Percentiles rank a stretch among this genome's conserved stretches.
phyloP scores from a whole-genome alignment of 768 basidiomycete species.

The Amanita muscaria region DNA sequence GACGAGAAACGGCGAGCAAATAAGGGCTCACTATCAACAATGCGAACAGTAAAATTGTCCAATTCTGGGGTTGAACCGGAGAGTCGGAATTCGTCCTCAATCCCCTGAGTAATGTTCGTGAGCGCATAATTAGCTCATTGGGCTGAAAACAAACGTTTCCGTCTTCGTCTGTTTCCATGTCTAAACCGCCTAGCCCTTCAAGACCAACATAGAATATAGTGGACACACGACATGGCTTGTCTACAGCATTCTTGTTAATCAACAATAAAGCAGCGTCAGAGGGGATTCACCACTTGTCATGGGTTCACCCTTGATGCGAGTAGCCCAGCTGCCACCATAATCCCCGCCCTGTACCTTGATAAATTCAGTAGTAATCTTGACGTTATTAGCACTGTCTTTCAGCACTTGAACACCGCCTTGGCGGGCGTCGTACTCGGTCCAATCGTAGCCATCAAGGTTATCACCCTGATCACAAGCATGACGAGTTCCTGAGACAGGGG shows the following conservation, averaged over 20 bases:
- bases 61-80: constrained; percentile 69
- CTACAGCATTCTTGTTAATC: constrained; percentile 16
- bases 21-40: constrained; percentile 67
- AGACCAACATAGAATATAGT: constrained; percentile 82
- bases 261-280: not conserved
- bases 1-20: too few relatives aligned
- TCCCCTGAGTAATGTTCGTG: constrained; percentile 42
- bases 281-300: constrained; percentile 48
- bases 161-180: constrained; percentile 69
- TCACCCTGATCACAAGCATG: constrained; percentile 89
- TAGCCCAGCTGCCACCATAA: constrained; percentile 85
- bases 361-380: constrained; percentile 76
- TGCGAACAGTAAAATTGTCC: constrained; percentile 72
- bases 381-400: constrained; percentile 74
- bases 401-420: constrained; percentile 82
- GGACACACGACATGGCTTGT: constrained; percentile 54
- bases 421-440: constrained; percentile 81
- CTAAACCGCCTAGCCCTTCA: constrained; percentile 78
- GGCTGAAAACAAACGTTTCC: constrained; percentile 48
- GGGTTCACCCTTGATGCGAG: constrained; percentile 73
- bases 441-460: constrained; percentile 72
- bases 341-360: constrained; percentile 78
- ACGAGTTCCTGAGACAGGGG: constrained; percentile 45
- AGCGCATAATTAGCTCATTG: not conserved
- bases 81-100: constrained; percentile 62